A percentile compares a stretch with the other conserved stretches of the same genome.
These are phyloP conservation scores for Tuber borchii DNA, from an alignment of 495 filamentous ascomycete species.

Conservation along the genomic window DNA sequence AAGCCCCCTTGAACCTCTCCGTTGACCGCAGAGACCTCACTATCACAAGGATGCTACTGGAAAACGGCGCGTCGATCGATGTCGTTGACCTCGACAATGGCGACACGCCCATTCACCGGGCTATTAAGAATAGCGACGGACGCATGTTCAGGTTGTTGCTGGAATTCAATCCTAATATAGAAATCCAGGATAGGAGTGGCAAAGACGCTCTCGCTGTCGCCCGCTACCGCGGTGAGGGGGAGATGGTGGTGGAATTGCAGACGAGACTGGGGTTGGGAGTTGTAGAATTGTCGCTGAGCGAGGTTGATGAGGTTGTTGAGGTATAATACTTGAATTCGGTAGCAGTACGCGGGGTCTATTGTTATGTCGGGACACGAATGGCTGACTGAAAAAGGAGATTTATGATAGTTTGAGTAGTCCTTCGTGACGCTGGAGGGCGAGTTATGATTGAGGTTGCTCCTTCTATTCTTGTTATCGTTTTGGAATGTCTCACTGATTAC, in stretches of 20 bases:
- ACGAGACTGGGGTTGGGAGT: background rate
- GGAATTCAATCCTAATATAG: background rate
- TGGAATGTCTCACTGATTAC: background rate
- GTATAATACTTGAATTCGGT: slow-evolving; percentile 1
- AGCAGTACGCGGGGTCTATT: background rate
- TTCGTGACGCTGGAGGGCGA: background rate
- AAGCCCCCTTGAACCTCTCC: background rate
- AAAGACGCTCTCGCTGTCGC: background rate
- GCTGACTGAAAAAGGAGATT: slow-evolving; percentile 4
- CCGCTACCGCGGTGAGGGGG: background rate
- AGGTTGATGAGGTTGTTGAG: slow-evolving; percentile 4
- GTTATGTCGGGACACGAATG: background rate
- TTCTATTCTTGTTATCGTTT: background rate
- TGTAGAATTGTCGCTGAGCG: background rate
- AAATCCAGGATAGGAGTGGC: slow-evolving; percentile 3
- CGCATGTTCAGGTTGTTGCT: background rate
- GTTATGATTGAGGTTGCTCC: background rate
- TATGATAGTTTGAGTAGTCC: slow-evolving; percentile 1
- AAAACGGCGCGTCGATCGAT: background rate
- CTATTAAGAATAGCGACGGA: background rate
- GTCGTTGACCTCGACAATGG: background rate
- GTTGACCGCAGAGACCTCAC: background rate
- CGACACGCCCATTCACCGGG: background rate
- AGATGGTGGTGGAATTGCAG: background rate
- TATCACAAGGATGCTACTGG: background rate